Evolutionary conservation across 2,329 filamentous ascomycete species (phyloP).

Genomic region (Xylaria sp.): DNA sequence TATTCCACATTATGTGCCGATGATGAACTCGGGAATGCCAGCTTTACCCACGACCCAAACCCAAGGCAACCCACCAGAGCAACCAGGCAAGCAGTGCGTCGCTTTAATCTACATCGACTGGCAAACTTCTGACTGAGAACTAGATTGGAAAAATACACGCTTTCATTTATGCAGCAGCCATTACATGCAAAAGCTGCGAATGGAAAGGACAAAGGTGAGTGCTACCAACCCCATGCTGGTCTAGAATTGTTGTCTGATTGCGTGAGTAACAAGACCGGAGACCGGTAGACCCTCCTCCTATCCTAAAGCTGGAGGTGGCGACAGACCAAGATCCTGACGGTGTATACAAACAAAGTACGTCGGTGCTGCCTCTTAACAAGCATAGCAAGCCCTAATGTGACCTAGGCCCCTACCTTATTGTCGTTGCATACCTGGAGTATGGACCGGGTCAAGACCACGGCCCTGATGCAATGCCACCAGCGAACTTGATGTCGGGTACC

Average conservation of each 20-base stretch:
- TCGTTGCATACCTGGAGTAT: conserved; percentile 42
- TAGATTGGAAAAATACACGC: conserved; percentile 37
- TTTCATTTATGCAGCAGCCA: conserved; percentile 41
- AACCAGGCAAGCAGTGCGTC: conserved; percentile 35
- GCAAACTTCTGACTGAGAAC: conserved; percentile 7
- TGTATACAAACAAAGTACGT: conserved; percentile 64
- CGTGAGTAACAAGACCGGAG: conserved; percentile 67
- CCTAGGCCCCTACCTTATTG: conserved; percentile 42
- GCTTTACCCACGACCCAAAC: conserved; percentile 34
- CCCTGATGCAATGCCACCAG: conserved; percentile 45
- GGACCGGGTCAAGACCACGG: conserved; percentile 50
- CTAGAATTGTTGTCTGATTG: conserved; percentile 9
- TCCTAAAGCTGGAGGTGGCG: conserved; percentile 71
- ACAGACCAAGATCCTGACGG: conserved; percentile 52
- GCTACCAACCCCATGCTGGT: background rate
- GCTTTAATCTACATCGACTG: background rate
- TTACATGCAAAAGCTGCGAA: conserved; percentile 40
- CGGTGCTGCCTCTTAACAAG: background rate
- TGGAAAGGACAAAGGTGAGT: conserved; percentile 42
- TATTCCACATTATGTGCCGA: conserved; percentile 36
- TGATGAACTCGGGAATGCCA: conserved; percentile 36
- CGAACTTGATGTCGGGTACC: conserved; percentile 69
- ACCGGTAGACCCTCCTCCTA: conserved; percentile 85
- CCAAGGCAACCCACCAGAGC: conserved; percentile 32
- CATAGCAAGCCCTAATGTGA: conserved; percentile 21